These are phyloP conservation scores for Wickerhamomyces sp. DNA, from an alignment of 1,139 yeast genomes.

Conservation along the genomic window DNA sequence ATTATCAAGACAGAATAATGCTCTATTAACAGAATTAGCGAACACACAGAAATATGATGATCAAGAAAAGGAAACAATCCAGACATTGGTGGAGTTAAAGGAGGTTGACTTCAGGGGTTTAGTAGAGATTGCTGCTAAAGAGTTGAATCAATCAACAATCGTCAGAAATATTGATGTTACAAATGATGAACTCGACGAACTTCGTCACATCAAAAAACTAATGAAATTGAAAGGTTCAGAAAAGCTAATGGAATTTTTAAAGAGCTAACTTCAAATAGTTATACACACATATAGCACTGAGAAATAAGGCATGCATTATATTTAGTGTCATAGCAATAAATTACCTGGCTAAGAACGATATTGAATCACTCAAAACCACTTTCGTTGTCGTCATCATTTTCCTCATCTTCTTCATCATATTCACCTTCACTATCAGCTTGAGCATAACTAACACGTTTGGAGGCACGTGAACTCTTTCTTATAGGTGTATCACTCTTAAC, in stretches of 20 bases:
- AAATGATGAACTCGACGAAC: conserved; percentile 32
- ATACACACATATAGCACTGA: background rate
- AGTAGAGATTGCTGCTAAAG: conserved; percentile 32
- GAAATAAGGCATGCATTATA: background rate
- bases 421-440: conserved; percentile 26
- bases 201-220: conserved; percentile 53
- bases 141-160: conserved; percentile 13
- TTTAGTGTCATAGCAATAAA: background rate
- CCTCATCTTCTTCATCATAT: conserved; percentile 11
- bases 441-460: conserved; percentile 37
- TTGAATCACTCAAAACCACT: background rate
- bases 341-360: too few species aligned
- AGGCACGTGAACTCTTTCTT: conserved; percentile 41
- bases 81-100: conserved; percentile 26
- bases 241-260: conserved; percentile 54
- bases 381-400: conserved; percentile 7
- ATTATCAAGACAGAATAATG: conserved; percentile 25
- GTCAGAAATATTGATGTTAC: conserved; percentile 11
- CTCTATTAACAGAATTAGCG: conserved; percentile 29
- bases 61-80: conserved; percentile 25
- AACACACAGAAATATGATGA: conserved; percentile 26
- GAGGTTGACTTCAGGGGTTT: conserved; percentile 29
- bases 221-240: conserved; percentile 69
- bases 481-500: conserved; percentile 23
- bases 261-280: conserved; percentile 1